Base-by-base conservation (phyloP, 352 stramenopile genomes). In the Globisporangium barbulae region DNA sequence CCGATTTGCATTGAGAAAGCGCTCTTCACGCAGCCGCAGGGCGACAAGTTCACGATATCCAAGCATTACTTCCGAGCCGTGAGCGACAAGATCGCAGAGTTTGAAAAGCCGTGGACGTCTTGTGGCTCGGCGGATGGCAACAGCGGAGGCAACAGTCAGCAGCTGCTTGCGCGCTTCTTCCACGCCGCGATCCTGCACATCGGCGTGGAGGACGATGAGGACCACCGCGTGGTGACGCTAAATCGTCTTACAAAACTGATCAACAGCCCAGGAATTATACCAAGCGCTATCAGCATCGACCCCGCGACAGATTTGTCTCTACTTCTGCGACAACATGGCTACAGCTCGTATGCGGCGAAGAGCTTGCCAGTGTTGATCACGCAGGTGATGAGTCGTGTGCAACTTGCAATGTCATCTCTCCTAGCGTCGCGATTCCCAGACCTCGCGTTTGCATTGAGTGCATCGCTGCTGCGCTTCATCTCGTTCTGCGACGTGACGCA, bases 101-200 rank as follows among this genome's bases (percentile, higher is more conserved):
- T 45, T 55, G 60, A 17, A 10, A 48, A 5, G 15, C n/a, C 60
- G 6, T 61, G 56, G 47, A 21, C 31, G 3, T 13, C 25, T 12
- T 33, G 30, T 13, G 37, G 25, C 21, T 28, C 28, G 62, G 50
- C 25, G 69, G 3, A 13, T 56, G 49, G 7, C n/a, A 3, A 17
- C 3, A 56, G 28, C 28, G 25, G 17, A n/a, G 4, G 17, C 12
- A 56, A 3, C 19, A 3, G 41, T 0, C 62, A 67, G 7, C 22
- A 71, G 50, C 60, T 83, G 9, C 64, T 81, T 22, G 74, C 85
- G 0, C 71, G 70, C 3, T 57, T 90, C 33, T 64, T 84, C 3
- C 76, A 88, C 28, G 69, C 66, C 0, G 58, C 78, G 12, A 15
- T 91, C 17, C 68, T 88, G 5, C 80, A 91, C 49, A 64, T 88